These are phyloP conservation scores for Penicillium salamii DNA, from an alignment of 495 filamentous ascomycete species.

Conservation along the genomic window DNA sequence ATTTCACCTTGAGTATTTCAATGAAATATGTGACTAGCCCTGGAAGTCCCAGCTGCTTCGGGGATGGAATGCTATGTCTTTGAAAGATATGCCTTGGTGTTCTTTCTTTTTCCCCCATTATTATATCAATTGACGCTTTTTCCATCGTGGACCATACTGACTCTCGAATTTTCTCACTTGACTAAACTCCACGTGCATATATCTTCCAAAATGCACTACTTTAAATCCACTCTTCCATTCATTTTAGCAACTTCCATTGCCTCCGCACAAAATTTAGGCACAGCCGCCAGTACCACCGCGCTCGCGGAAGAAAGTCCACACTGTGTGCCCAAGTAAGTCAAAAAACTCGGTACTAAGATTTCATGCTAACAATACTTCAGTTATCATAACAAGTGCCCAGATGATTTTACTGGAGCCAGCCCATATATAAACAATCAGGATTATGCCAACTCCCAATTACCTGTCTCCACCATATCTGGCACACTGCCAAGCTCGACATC, in stretches of 20 bases:
- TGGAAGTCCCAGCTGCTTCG: background rate
- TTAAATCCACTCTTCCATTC: background rate
- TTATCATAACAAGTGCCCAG: background rate
- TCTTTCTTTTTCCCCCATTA: too few species aligned
- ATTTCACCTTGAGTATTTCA: too few species aligned
- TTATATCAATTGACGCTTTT: too few species aligned
- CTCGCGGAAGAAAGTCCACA: background rate
- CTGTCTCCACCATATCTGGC: too few species aligned
- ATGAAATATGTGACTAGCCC: too few species aligned
- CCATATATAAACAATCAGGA: background rate
- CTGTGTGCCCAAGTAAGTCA: background rate
- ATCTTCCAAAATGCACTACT: background rate
- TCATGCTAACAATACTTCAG: background rate
- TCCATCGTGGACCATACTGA: background rate
- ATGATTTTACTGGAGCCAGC: background rate
- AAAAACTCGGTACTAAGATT: background rate
- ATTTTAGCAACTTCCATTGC: background rate
- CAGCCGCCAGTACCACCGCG: background rate
- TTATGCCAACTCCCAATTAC: too few species aligned
- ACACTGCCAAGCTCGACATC: background rate
- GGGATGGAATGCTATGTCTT: constrained; percentile 6
- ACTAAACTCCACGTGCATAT: background rate
- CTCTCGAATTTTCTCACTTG: background rate
- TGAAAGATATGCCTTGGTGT: background rate
- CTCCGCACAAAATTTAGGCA: background rate